Base-by-base conservation (phyloP, 495 filamentous ascomycete genomes). In the Aspergillus hancockii region DNA sequence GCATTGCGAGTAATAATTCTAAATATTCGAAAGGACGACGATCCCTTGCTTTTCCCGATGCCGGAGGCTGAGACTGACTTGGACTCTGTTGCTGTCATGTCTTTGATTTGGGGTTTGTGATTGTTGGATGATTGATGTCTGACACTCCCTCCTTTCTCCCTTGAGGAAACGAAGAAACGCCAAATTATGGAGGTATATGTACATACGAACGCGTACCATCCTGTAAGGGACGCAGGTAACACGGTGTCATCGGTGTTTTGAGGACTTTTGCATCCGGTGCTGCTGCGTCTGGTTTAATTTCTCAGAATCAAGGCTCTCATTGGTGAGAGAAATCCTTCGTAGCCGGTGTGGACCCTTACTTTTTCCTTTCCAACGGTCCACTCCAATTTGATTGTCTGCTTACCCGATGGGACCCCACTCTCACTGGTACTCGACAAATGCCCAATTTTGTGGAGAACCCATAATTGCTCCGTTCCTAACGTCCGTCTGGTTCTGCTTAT, bases 181-280 rank as follows among this genome's bases (percentile, higher is more conserved):
- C 7, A n/a, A n/a, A n/a, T n/a, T n/a, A n/a, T n/a, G n/a, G n/a
- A n/a, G n/a, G n/a, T n/a, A n/a, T n/a, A n/a, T n/a, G n/a, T n/a
- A n/a, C n/a, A 7, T 28, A 28, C 25, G 25, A 7, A 28, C 25
- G 25, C 25, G 36, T 13, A n/a, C 10, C 36, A 3, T 40, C 9
- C 36, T 13, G 36, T 40, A 40, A 40, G 36, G 36, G 9, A 9
- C 2, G 25, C 25, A 28, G 25, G 25, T 36, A 36, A 36, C 34
- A 45, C 41, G n/a, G 41, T 45, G 41, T 45, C 41, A 45, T 18
- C 41, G 41, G 41, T 45, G 41, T 45, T 45, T 45, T 45, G 3
- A n/a, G 2, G 34, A 9, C 14, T 8, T n/a, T n/a, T 18, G 18
- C 9, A 45, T 45, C 41, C 41, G 7, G 41, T 45, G 41, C 16